Conservation (phyloP, 352 stramenopile genomes). For the Phytophthora uliginosa region DNA sequence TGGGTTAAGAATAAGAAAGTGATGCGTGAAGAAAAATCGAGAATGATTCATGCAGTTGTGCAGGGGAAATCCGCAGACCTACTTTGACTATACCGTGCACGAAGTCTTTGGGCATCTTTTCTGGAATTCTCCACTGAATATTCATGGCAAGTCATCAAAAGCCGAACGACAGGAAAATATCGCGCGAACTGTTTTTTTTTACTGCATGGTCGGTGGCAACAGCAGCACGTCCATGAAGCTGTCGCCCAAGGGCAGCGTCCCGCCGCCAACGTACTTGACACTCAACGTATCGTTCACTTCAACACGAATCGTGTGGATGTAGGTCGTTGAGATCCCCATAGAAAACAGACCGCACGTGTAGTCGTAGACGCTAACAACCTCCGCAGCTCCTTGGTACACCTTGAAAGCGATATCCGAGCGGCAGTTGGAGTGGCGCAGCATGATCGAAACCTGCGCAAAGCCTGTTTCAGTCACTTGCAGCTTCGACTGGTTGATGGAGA, state of each 20-base stretch:
- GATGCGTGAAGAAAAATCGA: no score
- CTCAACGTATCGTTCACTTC: slow-evolving; percentile 15
- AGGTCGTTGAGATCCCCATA: slow-evolving; percentile 11
- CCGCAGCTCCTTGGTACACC: slow-evolving; percentile 4
- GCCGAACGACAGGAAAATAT: no score
- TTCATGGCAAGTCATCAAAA: no score
- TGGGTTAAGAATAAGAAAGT: no score
- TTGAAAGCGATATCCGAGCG: slow-evolving; percentile 17
- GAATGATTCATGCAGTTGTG: no score
- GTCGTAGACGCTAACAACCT: slow-evolving; percentile 17
- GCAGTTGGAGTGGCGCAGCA: slow-evolving; percentile 24
- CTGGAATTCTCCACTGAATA: no score
- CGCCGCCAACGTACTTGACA: slow-evolving; percentile 22
- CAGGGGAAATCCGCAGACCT: no score
- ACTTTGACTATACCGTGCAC: no score
- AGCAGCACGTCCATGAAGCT: slow-evolving; percentile 28
- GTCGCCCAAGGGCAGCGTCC: slow-evolving; percentile 8
- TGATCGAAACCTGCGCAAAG: slow-evolving; percentile 18
- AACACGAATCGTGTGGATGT: slow-evolving; percentile 17
- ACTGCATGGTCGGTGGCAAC: slow-evolving; percentile 3
- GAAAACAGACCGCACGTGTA: slow-evolving; percentile 22
- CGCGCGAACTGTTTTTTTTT: background rate
- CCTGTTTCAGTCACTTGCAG: slow-evolving; percentile 4
- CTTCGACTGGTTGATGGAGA: background rate
- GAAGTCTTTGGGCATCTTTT: no score